Evolutionary conservation across 352 stramenopile genomes (phyloP).

Genomic region (Globisporangium echinulatum): DNA sequence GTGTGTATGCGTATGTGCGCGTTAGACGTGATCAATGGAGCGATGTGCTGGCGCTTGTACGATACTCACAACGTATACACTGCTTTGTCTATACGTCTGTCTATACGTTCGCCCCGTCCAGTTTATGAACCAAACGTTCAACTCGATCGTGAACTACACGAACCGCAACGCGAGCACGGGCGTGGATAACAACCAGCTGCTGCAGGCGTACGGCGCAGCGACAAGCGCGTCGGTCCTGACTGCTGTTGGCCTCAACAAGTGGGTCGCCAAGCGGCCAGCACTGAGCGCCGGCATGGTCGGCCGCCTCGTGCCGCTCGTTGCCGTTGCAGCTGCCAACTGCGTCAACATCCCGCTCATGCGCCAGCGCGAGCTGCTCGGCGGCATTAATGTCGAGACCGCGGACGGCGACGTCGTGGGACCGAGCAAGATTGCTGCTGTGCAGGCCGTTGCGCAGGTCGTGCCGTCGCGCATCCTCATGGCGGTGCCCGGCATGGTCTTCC

Average conservation of each 20-base stretch:
- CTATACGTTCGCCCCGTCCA: conserved; percentile 5
- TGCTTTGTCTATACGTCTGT: conserved; percentile 1
- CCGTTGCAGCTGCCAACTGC: conserved; percentile 82
- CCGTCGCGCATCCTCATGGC: conserved; percentile 84
- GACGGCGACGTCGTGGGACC: conserved; percentile 59
- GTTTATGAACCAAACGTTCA: conserved; percentile 91
- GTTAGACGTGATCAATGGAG: too few species aligned
- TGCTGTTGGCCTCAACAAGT: conserved; percentile 71
- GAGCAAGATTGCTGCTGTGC: conserved; percentile 63
- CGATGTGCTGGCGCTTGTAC: background rate
- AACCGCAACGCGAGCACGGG: conserved; percentile 89
- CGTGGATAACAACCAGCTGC: conserved; percentile 69
- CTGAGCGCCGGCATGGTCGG: conserved; percentile 58
- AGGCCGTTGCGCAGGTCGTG: conserved; percentile 79
- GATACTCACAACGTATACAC: background rate
- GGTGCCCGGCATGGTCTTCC: conserved; percentile 79
- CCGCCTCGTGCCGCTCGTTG: conserved; percentile 75
- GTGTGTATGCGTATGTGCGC: too few species aligned
- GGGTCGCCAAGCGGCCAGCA: conserved; percentile 46
- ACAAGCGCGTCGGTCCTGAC: conserved; percentile 78
- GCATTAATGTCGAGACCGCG: conserved; percentile 72
- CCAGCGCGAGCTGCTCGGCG: conserved; percentile 77
- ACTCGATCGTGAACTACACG: conserved; percentile 91
- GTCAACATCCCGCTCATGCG: conserved; percentile 90
- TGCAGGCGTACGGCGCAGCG: conserved; percentile 75